Evolutionary conservation across 2,329 filamentous ascomycete species (phyloP).

Genomic region (Aspergillaceae sp.): DNA sequence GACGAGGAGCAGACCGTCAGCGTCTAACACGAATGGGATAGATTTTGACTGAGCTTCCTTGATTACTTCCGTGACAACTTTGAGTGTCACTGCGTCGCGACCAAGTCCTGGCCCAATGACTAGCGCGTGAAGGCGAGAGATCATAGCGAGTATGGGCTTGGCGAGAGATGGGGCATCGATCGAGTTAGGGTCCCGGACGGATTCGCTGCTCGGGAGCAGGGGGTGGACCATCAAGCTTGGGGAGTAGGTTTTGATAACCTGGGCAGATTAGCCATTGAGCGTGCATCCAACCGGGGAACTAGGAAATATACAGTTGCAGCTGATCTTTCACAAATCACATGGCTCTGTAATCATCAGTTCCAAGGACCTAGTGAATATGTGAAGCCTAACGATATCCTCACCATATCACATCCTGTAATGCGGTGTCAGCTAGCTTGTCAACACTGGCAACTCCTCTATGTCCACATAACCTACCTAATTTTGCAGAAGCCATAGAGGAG

Average conservation of each 20-base stretch:
- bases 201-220: conserved; percentile 70
- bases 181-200: conserved; percentile 40
- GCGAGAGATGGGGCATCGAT: conserved; percentile 53
- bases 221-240: conserved; percentile 98
- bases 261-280: conserved; percentile 3
- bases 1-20: conserved; percentile 75
- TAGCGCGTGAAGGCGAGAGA: conserved; percentile 79
- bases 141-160: conserved; percentile 63
- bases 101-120: conserved; percentile 90
- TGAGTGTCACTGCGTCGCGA: conserved; percentile 81
- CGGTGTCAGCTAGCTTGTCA: conserved; percentile 6
- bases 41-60: conserved; percentile 60
- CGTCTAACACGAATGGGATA: conserved; percentile 82
- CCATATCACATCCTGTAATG: conserved; percentile 62
- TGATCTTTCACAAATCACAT: conserved; percentile 89
- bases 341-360: conserved; percentile 40
- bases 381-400: conserved; percentile 31
- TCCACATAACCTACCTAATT: conserved; percentile 51
- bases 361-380: not conserved
- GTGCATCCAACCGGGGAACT: not conserved
- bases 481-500: conserved; percentile 90
- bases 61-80: conserved; percentile 71
- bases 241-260: conserved; percentile 94
- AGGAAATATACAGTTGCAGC: conserved; percentile 50
- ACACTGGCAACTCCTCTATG: not conserved